A percentile compares a stretch with the other conserved stretches of the same genome.
These are phyloP conservation scores for Cordyceps fumosorosea DNA, from an alignment of 2,329 filamentous ascomycete genomes.

Conservation along the genomic window DNA sequence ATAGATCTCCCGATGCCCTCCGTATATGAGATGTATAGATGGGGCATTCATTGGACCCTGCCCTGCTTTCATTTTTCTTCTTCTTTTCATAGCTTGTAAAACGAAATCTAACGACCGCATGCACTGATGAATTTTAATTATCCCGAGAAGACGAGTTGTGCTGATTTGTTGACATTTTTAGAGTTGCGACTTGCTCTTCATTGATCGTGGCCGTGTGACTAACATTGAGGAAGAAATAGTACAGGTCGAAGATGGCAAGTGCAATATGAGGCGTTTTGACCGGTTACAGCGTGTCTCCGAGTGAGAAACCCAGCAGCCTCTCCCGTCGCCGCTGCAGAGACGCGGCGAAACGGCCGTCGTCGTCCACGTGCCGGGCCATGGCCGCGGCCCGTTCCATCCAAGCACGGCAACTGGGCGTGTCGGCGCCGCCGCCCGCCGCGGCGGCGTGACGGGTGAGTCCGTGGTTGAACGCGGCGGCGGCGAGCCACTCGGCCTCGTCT, in stretches of 20 bases:
- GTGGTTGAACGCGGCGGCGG: conserved; percentile 61
- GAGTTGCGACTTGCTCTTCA: too few species aligned
- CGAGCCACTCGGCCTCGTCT: conserved; percentile 71
- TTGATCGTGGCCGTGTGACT: too few species aligned
- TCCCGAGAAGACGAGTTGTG: background rate
- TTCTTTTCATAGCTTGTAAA: background rate
- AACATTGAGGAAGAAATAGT: too few species aligned
- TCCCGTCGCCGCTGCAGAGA: conserved; percentile 39
- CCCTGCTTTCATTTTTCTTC: background rate
- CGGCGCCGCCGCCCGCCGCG: conserved; percentile 28
- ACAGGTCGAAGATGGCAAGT: background rate
- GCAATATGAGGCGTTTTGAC: too few species aligned
- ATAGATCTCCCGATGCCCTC: background rate
- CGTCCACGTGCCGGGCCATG: conserved; percentile 52
- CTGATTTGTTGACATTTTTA: background rate
- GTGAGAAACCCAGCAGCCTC: conserved; percentile 26
- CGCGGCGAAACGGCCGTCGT: conserved; percentile 41
- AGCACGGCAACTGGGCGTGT: conserved; percentile 46
- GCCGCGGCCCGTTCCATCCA: conserved; percentile 61
- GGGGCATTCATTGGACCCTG: background rate
- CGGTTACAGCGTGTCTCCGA: background rate
- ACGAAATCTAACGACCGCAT: conserved; percentile 10
- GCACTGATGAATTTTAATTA: conserved; percentile 4
- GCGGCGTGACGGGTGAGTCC: conserved; percentile 58
- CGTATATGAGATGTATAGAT: background rate